These are phyloP conservation scores for Butyriboletus loyo DNA, from an alignment of 768 basidiomycete species.

Conservation along the genomic window DNA sequence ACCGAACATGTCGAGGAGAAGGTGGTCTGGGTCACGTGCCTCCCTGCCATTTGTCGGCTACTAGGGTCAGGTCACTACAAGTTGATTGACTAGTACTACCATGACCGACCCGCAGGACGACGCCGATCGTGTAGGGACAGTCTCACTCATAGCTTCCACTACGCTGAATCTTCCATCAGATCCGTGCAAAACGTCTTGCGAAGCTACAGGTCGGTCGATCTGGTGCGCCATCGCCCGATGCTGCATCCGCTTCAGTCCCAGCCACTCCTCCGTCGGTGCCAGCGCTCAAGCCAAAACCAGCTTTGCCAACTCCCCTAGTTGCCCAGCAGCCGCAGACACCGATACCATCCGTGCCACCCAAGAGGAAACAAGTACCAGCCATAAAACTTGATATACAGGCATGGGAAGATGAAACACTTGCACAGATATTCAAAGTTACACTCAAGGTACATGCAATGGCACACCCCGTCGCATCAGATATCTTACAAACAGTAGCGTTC, in stretches of 20 bases:
- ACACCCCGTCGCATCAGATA: background rate
- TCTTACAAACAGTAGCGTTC: slow-evolving; percentile 42
- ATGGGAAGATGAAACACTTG: slow-evolving; percentile 77
- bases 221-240: slow-evolving; percentile 33
- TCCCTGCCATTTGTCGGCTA: background rate
- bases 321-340: slow-evolving; percentile 31
- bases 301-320: slow-evolving; percentile 18
- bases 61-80: background rate
- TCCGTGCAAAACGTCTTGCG: slow-evolving; percentile 88
- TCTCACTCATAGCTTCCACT: background rate
- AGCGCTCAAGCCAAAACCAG: slow-evolving; percentile 33
- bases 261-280: slow-evolving; percentile 27
- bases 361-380: slow-evolving; percentile 45
- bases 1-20: slow-evolving; percentile 27
- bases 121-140: slow-evolving; percentile 66
- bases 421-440: slow-evolving; percentile 71
- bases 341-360: slow-evolving; percentile 37
- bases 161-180: slow-evolving; percentile 43
- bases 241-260: slow-evolving; percentile 8
- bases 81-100: slow-evolving; percentile 21
- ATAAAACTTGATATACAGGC: slow-evolving; percentile 49
- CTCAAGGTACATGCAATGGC: slow-evolving; percentile 56
- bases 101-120: slow-evolving; percentile 61
- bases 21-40: slow-evolving; percentile 15
- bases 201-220: slow-evolving; percentile 60